phyloP scores from a whole-genome alignment of 139 green algal species.

The Auxenochlorella pyrenoidosa region DNA sequence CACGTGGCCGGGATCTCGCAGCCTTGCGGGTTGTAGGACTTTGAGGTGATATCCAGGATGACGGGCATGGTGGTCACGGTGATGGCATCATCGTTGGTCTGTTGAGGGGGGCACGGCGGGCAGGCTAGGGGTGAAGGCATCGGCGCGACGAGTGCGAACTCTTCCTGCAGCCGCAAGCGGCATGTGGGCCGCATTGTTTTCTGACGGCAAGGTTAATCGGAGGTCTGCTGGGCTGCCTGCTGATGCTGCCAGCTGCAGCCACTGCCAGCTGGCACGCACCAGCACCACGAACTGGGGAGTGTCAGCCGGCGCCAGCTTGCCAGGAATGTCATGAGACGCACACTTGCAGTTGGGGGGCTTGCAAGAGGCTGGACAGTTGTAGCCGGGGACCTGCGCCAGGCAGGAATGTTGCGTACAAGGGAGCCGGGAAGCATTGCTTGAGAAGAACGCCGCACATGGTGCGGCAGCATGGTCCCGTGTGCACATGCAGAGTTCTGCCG shows the following conservation, averaged over 20 bases:
- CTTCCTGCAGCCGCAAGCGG: no score
- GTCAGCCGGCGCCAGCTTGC: neutral
- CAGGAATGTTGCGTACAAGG: neutral
- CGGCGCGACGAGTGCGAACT: no score
- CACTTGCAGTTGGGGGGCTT: constrained; percentile 31
- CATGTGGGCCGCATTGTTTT: no score
- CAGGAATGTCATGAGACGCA: constrained; percentile 20
- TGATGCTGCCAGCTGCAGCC: neutral
- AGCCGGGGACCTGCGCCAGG: constrained; percentile 8
- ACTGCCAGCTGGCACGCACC: neutral
- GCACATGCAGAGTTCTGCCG: no score
- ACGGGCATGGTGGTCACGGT: constrained; percentile 30
- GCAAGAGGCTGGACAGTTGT: constrained; percentile 31
- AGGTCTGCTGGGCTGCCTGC: neutral
- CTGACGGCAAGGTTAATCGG: no score
- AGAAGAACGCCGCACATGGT: neutral
- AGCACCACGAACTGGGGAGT: constrained; percentile 38
- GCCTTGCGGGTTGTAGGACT: constrained; percentile 29
- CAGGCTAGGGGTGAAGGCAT: neutral
- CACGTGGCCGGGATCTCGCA: constrained; percentile 40
- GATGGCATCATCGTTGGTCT: constrained; percentile 42
- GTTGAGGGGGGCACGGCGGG: neutral
- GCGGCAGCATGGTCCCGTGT: no score
- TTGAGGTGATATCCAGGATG: constrained; percentile 32
- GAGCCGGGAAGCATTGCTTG: neutral